Base-by-base conservation (phyloP, 306 rosid genomes). In the Rubus parviflorus region DNA sequence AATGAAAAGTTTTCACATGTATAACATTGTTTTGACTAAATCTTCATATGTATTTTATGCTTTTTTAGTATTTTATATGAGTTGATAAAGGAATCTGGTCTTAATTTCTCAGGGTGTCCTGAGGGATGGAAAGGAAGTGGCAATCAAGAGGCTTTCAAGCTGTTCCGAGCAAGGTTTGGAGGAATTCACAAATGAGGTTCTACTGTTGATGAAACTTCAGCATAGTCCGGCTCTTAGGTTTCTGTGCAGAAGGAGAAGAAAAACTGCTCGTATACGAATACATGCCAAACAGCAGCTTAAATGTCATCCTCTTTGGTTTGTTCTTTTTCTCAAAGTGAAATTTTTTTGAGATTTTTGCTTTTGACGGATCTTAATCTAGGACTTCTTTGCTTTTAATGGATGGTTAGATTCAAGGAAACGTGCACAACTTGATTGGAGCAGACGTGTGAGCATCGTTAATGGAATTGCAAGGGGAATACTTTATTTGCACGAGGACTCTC, bases 401-500 rank as follows among this genome's bases (percentile, higher is more conserved):
- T 53, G 64, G 25, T 43, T 60, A 80, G 83, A 80, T 53, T 64
- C 70, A n/a, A 17, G 10, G 45, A 75, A 56, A 25, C 80, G 67
- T 12, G 60, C 48, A 9, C 69, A 72, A 37, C 70, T 92, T 23
- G 77, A 89, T 35, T 90, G 97, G 97, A 82, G 82, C 43, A 64
- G 19, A 13, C 87, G 97, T n/a, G 70, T 75, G 74, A 86, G 86
- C 58, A 87, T 88, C 43, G 81, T 88, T 22, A 41, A n/a, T 23
- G 96, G 91, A 19, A 75, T 88, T 25, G 86, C 90, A 10, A 80
- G 89, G 64, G 96, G 94, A 72, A 84, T 92, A 47, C 85, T 83
- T 35, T 93, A 93, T 58, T 80, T 90, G 8, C 94, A 89, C 0
- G 94, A 90, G 79, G 92, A 89, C 60, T 93, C 96, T 38, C 88